A percentile compares a stretch with the other conserved stretches of the same genome.
phyloP scores from a whole-genome alignment of 2,329 filamentous ascomycete species.

The Talaromyces sp. region DNA sequence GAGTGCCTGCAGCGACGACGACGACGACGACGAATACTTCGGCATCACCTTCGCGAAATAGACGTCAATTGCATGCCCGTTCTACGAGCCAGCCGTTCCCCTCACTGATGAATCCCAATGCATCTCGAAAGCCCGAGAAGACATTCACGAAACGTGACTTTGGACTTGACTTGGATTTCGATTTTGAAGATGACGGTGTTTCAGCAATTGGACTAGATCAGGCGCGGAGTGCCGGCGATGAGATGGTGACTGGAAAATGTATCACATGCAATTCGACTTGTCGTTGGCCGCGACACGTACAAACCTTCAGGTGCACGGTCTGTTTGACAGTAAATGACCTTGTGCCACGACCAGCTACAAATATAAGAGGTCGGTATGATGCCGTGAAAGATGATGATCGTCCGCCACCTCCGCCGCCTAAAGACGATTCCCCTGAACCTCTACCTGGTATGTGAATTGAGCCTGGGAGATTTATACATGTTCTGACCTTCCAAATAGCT shows the following conservation, averaged over 20 bases:
- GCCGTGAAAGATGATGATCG: constrained; percentile 17
- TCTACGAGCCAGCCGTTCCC: constrained; percentile 81
- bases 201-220: constrained; percentile 40
- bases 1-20: not conserved
- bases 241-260: constrained; percentile 69
- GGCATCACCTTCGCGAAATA: constrained; percentile 20
- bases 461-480: not conserved
- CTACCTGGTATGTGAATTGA: constrained; percentile 26
- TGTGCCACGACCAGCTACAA: constrained; percentile 40
- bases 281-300: constrained; percentile 70
- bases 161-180: constrained; percentile 44
- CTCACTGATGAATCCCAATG: constrained; percentile 60
- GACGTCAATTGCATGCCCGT: constrained; percentile 50
- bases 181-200: constrained; percentile 42
- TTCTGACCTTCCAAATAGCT: constrained; percentile 30
- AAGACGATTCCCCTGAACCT: constrained; percentile 19
- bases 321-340: constrained; percentile 85
- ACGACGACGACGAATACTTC: not conserved
- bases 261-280: constrained; percentile 82
- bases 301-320: constrained; percentile 75
- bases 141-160: constrained; percentile 45
- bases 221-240: constrained; percentile 48
- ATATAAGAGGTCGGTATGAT: constrained; percentile 17
- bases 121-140: constrained; percentile 50
- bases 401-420: constrained; percentile 20